phyloP scores from a whole-genome alignment of 352 stramenopile species.

The Blastocystis sp. region DNA sequence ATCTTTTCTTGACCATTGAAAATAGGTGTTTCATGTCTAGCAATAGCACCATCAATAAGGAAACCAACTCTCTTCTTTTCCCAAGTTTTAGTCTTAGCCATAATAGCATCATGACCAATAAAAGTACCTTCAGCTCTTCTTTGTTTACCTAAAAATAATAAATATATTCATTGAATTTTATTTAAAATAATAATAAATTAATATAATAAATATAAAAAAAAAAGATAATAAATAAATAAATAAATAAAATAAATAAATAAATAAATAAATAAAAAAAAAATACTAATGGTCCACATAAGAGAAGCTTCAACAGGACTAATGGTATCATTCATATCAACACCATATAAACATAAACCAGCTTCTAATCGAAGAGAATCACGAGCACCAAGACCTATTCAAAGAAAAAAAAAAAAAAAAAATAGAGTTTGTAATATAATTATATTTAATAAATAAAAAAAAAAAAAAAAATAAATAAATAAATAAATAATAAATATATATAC shows the following conservation, averaged over 20 bases:
- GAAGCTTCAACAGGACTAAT: conserved; percentile 78
- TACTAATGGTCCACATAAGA: conserved; percentile 73
- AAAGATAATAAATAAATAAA: no score
- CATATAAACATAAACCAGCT: conserved; percentile 89
- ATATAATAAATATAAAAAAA: neutral
- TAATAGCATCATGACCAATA: conserved; percentile 73
- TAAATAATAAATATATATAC: neutral
- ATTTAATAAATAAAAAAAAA: no score
- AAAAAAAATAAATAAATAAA: no score
- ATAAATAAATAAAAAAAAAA: conserved; percentile 40
- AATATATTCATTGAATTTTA: no score
- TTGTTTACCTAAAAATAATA: conserved; percentile 40
- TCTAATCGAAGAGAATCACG: conserved; percentile 86
- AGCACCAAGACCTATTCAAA: conserved; percentile 67
- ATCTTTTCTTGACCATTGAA: conserved; percentile 48
- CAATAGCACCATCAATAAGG: conserved; percentile 73
- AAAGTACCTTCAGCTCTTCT: conserved; percentile 68
- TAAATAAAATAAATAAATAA: neutral
- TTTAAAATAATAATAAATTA: no score
- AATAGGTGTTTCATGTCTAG: conserved; percentile 55
- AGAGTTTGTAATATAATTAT: no score
- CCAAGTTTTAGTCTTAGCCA: conserved; percentile 76
- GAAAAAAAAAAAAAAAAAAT: no score
- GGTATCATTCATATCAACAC: conserved; percentile 79
- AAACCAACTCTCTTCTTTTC: conserved; percentile 80